These are phyloP conservation scores for Ganoderma meredithae DNA, from an alignment of 1,284 basidiomycete genomes.

Conservation along the genomic window DNA sequence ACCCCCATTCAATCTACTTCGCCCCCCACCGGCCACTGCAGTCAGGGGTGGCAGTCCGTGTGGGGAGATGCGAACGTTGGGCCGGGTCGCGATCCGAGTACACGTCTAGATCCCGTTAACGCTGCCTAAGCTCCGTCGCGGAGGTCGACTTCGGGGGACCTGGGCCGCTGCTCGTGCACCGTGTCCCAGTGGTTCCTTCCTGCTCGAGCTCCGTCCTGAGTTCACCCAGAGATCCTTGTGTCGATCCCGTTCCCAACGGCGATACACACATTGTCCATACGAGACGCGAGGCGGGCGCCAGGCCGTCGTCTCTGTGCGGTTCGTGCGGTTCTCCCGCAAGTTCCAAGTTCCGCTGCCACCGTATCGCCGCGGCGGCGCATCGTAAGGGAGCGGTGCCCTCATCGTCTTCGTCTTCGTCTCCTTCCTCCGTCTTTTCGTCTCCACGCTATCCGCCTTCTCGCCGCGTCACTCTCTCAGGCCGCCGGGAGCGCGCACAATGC, in stretches of 20 bases:
- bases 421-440: background rate
- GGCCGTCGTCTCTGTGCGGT: background rate
- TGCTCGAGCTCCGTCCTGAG: background rate
- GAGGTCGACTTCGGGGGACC: too few species aligned
- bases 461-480: conserved; percentile 1
- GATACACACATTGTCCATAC: background rate
- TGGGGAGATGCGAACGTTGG: background rate
- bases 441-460: background rate
- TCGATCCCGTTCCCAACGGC: background rate
- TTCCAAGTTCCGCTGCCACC: background rate
- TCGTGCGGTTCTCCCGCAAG: background rate
- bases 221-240: background rate
- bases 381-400: background rate
- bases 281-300: background rate
- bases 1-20: background rate
- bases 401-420: background rate
- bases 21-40: background rate
- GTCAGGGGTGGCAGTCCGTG: conserved; percentile 1
- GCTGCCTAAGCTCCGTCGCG: background rate
- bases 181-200: background rate
- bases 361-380: background rate
- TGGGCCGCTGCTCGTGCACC: too few species aligned
- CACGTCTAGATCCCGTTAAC: background rate
- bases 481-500: background rate
- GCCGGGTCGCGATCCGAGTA: conserved; percentile 8